Percentiles rank a stretch among this genome's conserved stretches.
phyloP scores from a whole-genome alignment of 257 asterid species.

The Rehmannia glutinosa region DNA sequence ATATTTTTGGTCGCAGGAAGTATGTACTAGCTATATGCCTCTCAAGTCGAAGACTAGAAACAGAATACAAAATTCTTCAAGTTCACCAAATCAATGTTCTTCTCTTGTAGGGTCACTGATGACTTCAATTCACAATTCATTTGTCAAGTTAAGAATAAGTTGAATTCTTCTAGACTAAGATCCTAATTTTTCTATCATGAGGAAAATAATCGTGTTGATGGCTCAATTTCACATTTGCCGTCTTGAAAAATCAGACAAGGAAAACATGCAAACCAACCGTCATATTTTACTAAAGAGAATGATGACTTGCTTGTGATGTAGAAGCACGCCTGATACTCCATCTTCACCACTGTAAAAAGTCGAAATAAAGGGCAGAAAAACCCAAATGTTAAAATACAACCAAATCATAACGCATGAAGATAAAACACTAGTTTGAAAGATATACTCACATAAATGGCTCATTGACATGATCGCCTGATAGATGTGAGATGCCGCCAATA shows the following conservation, averaged over 20 bases:
- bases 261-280: conserved; percentile 51
- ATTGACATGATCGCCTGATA: conserved; percentile 89
- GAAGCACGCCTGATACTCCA: conserved; percentile 98
- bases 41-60: neutral
- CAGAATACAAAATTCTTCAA: neutral
- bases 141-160: neutral
- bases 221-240: conserved; percentile 8
- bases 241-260: conserved; percentile 14
- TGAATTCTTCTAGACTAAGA: neutral
- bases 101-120: neutral
- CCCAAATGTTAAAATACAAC: conserved; percentile 21
- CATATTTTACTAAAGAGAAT: conserved; percentile 50
- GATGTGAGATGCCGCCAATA: conserved; percentile 85
- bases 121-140: neutral
- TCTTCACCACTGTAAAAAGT: conserved; percentile 66
- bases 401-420: neutral
- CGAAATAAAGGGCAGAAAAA: conserved; percentile 9
- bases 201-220: neutral
- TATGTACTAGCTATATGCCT: neutral
- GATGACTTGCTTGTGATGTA: conserved; percentile 99
- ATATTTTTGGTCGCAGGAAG: neutral
- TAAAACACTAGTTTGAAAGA: conserved; percentile 1
- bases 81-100: neutral
- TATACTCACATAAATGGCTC: conserved; percentile 92
- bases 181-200: neutral